phyloP scores from a whole-genome alignment of 495 filamentous ascomycete species.

The Podospora sp. region DNA sequence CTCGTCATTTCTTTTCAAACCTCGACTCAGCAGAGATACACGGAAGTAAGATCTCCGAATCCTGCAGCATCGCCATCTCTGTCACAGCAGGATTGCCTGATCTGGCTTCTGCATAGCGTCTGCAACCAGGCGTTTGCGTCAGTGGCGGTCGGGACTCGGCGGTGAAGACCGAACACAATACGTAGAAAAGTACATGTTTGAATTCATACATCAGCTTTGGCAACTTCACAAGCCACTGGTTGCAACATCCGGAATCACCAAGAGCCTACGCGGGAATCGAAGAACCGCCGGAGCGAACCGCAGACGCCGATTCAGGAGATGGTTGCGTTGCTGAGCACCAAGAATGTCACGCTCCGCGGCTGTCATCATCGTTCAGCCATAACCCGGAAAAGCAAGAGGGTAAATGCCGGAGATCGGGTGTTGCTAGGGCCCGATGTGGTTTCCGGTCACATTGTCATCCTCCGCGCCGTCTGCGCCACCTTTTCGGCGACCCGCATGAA shows the following conservation, averaged over 20 bases:
- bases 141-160: not conserved
- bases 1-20: not conserved
- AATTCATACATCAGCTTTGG: not conserved
- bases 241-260: too few species aligned
- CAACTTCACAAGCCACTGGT: too few species aligned
- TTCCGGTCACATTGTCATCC: not conserved
- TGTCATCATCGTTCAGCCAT: not conserved
- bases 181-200: not conserved
- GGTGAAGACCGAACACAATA: not conserved
- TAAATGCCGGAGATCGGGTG: not conserved
- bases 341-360: not conserved
- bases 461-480: not conserved
- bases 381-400: not conserved
- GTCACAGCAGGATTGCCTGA: not conserved
- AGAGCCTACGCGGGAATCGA: not conserved
- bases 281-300: not conserved
- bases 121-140: not conserved
- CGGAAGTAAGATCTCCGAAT: not conserved
- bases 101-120: not conserved
- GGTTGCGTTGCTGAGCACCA: not conserved
- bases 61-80: not conserved
- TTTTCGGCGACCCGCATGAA: not conserved
- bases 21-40: not conserved
- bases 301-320: not conserved
- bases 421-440: not conserved